Conservation (phyloP, 2,329 filamentous ascomycete species). For the Talaromyces sp. region DNA sequence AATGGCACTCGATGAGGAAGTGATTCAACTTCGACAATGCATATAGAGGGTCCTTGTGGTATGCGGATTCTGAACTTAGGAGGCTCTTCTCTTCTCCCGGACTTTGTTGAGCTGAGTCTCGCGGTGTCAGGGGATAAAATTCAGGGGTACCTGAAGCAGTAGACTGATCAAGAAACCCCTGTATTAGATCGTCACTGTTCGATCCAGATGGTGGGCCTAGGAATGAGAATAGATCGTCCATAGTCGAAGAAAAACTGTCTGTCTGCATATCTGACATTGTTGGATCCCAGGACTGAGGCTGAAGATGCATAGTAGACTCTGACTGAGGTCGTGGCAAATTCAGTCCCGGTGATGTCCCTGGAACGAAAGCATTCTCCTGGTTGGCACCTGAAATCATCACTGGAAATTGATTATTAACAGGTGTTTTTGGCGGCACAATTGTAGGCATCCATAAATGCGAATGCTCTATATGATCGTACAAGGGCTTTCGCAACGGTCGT, state of each 20-base stretch:
- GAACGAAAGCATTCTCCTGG: neutral
- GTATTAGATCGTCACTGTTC: neutral
- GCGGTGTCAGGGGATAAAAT: neutral
- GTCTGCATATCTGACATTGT: neutral
- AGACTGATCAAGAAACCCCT: neutral
- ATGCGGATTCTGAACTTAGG: neutral
- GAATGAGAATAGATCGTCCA: conserved; percentile 1
- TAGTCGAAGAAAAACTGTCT: neutral
- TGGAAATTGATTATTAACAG: neutral
- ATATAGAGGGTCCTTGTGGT: neutral
- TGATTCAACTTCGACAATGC: conserved; percentile 2
- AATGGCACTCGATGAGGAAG: neutral
- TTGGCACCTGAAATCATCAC: neutral
- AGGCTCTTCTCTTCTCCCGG: neutral
- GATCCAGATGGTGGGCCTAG: neutral
- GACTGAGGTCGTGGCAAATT: neutral
- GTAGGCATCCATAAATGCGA: neutral
- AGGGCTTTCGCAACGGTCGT: neutral
- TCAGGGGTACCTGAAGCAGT: neutral
- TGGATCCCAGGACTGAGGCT: conserved; percentile 5
- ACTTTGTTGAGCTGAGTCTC: neutral
- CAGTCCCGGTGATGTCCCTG: neutral
- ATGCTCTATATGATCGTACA: neutral
- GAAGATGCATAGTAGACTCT: neutral
- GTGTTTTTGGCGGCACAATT: neutral